Conservation (phyloP, 108 stramenopile genomes). For the Nannochloropsis oceanica region DNA sequence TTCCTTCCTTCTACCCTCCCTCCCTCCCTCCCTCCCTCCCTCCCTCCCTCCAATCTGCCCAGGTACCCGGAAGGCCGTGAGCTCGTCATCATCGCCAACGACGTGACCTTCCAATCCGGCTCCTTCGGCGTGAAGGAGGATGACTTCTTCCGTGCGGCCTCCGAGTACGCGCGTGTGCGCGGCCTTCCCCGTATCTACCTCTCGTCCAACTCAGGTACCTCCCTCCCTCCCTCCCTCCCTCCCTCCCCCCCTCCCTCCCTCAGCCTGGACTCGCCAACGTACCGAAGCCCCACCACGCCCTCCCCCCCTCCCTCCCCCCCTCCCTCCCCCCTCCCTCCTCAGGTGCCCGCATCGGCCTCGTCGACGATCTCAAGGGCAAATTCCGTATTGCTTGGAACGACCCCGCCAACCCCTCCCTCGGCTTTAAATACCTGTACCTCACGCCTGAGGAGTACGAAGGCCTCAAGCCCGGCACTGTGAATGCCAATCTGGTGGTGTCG, state of each 20-base stretch:
- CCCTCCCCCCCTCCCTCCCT: too few species aligned
- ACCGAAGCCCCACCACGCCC: too few species aligned
- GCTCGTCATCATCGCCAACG: constrained; percentile 87
- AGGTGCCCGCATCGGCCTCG: constrained; percentile 92
- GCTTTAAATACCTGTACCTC: constrained; percentile 91
- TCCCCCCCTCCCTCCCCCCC: too few species aligned
- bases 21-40: too few species aligned
- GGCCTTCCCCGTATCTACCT: constrained; percentile 86
- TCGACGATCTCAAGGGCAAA: constrained; percentile 87
- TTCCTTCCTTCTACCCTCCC: too few species aligned
- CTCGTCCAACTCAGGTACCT: constrained; percentile 67
- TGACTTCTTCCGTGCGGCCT: constrained; percentile 78
- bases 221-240: background rate
- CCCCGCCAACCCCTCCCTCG: constrained; percentile 62
- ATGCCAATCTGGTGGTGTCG: constrained; percentile 57
- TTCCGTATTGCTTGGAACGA: constrained; percentile 83
- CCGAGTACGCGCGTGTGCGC: constrained; percentile 67
- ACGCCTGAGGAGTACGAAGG: constrained; percentile 71
- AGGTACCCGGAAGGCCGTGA: constrained; percentile 90
- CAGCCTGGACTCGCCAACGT: too few species aligned
- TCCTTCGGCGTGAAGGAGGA: constrained; percentile 90
- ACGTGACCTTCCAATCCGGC: constrained; percentile 94
- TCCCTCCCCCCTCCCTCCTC: too few species aligned
- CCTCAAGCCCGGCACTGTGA: constrained; percentile 50
- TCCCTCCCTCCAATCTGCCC: too few species aligned